These are phyloP conservation scores for Globisporangium emineosum DNA, from an alignment of 352 stramenopile species.

Conservation along the genomic window DNA sequence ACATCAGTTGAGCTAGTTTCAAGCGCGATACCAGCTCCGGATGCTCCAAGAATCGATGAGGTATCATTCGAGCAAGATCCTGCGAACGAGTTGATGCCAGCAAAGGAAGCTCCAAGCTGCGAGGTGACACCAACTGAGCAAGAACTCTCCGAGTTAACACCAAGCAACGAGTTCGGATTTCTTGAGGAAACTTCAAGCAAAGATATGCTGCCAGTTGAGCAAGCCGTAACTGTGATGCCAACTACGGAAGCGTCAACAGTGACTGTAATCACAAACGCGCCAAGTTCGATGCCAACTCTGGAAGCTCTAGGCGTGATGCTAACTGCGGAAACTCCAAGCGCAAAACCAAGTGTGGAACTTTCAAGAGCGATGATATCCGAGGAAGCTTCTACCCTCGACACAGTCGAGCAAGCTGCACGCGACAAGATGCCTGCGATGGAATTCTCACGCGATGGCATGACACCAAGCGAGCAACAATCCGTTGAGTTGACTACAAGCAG, in stretches of 20 bases:
- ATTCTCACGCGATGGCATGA: no score
- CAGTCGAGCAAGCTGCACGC: no score
- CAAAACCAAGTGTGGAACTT: not conserved
- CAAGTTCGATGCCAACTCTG: not conserved
- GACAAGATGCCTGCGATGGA: no score
- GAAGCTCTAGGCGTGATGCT: not conserved
- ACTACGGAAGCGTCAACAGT: not conserved
- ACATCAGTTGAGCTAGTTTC: not conserved
- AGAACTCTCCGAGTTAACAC: not conserved
- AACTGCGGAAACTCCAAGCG: not conserved
- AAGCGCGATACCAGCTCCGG: not conserved
- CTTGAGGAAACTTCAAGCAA: no score
- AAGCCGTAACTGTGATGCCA: not conserved
- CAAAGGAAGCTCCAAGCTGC: not conserved
- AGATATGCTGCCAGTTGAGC: not conserved
- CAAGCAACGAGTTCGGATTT: not conserved
- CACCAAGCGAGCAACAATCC: not conserved
- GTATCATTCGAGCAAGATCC: not conserved
- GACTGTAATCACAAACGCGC: not conserved
- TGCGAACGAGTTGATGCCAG: not conserved
- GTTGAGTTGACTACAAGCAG: no score
- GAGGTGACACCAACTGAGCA: not conserved
- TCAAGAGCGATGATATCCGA: not conserved
- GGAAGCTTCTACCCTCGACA: no score
- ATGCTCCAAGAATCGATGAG: not conserved